Evolutionary conservation across 1,139 yeast genomes (phyloP), one percentile per base, ranked within the genome.

Genomic region (Candida gigantensis): DNA sequence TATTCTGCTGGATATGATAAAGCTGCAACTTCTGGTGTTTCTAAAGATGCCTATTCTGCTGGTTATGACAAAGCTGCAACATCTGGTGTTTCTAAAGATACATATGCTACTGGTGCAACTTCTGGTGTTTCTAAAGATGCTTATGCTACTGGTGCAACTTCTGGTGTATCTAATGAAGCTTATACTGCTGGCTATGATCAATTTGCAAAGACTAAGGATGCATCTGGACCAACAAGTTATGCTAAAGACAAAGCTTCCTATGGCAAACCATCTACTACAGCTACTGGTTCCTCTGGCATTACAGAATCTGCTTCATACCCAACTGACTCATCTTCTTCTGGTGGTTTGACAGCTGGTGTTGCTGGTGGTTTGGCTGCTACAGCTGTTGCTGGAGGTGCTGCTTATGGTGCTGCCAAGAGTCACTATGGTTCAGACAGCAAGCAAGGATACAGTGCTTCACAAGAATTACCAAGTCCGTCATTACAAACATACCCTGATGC

Each of bases 181-280:
- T 4, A 6, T 20, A n/a, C 23, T 4, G 23, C 23, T 6, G 23
- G n/a, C n/a, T 20, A 20, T 20, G 4, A 9, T 4, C n/a, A 20
- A 20, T 4, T 4, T 3, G 6, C 23, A 15, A 30, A 30, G 9
- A 19, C 26, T 14, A 30, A 20, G 4, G 12, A 13, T 18, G 9
- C 18, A 18, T 29, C 19, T 23, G 14, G 10, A 7, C 10, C 12
- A 9, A 8, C 25, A 12, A 19, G 20, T 34, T 15, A 6, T 21
- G 26, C 14, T 21, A n/a, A n/a, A n/a, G n/a, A n/a, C n/a, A n/a
- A n/a, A n/a, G n/a, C n/a, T n/a, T n/a, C n/a, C n/a, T n/a, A n/a
- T n/a, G n/a, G n/a, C n/a, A n/a, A n/a, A n/a, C n/a, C n/a, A n/a
- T 17, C 33, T 14, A 17, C 25, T 34, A 20, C 35, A 16, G 18